Evolutionary conservation across 805 yeast species (phyloP), one percentile per base, ranked within the genome.

Genomic region (Metschnikowia rubicola): DNA sequence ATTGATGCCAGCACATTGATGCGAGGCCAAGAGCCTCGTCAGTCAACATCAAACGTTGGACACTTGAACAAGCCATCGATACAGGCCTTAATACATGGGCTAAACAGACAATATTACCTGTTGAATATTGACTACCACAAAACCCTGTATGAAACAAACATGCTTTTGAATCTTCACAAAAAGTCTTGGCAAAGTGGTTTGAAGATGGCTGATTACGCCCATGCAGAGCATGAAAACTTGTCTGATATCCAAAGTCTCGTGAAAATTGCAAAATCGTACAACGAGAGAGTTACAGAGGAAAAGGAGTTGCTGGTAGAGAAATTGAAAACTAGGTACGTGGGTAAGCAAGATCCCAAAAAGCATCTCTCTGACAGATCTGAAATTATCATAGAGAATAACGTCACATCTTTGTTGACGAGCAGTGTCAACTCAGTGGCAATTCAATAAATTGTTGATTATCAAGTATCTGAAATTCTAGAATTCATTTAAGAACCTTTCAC

Each of bases 311-410:
- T 82, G 39, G 95, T 87, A 60, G 96, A 88, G 35, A 94, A 91
- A 67, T 78, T 92, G 57, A 89, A 88, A 68, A 92, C 97, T 8
- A 83, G 99, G 64, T 95, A 92, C 62, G 97, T 94, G 33, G 99
- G 99, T 59, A 91, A 89, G 65, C 97, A 92, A 70, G 99, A 94
- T 68, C 99, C 99, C 36, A 94, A 95, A 81, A 94, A 92, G 73
- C 99, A 94, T 73, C 75, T 94, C 59, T 79, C 85, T 40, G 97
- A 88, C 53, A 87, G 95, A 0, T 95, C 96, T 10, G 95, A 88
- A 55, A 74, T 76, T 51, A 75, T 88, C 43, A 80, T 95, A 58
- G 99, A 94, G 67, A 94, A 88, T 44, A 95, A 94, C 64, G 84
- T 94, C 41, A 89, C 88, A 10, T 82, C 96, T 31, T 78, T 92